phyloP scores from a whole-genome alignment of 139 green algal species.

The Pseudopediastrum boryanum region DNA sequence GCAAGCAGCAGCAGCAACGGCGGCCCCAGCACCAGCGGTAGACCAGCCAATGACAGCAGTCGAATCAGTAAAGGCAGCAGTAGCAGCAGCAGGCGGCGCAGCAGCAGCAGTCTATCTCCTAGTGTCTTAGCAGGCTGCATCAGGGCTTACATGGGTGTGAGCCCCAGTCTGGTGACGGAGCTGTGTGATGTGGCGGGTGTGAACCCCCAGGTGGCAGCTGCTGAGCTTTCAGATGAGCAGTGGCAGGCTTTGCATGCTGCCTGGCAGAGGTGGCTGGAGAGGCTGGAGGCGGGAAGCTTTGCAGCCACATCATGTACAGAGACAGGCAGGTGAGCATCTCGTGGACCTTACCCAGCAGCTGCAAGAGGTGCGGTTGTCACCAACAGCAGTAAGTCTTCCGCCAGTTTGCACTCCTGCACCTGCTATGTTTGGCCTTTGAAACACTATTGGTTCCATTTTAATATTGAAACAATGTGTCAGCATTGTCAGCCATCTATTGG shows the following conservation, averaged over 20 bases:
- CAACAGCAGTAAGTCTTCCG: no score
- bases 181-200: conserved; percentile 54
- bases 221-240: conserved; percentile 29
- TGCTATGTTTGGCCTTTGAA: no score
- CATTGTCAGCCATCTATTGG: no score
- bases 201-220: neutral
- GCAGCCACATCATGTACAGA: conserved; percentile 22
- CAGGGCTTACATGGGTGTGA: conserved; percentile 73
- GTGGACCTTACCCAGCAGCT: neutral
- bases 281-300: conserved; percentile 46
- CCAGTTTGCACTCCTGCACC: no score
- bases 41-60: neutral
- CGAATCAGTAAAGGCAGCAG: no score
- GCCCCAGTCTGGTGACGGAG: conserved; percentile 65
- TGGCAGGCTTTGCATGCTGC: conserved; percentile 57
- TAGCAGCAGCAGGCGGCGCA: conserved; percentile 1
- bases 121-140: conserved; percentile 40
- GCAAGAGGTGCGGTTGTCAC: neutral
- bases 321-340: conserved; percentile 33
- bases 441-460: no score
- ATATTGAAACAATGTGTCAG: no score
- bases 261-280: conserved; percentile 65
- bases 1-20: conserved; percentile 7
- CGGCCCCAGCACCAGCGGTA: neutral
- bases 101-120: neutral